These are phyloP conservation scores for Calendula officinalis DNA, from an alignment of 129 eudicot genomes.

Conservation along the genomic window DNA sequence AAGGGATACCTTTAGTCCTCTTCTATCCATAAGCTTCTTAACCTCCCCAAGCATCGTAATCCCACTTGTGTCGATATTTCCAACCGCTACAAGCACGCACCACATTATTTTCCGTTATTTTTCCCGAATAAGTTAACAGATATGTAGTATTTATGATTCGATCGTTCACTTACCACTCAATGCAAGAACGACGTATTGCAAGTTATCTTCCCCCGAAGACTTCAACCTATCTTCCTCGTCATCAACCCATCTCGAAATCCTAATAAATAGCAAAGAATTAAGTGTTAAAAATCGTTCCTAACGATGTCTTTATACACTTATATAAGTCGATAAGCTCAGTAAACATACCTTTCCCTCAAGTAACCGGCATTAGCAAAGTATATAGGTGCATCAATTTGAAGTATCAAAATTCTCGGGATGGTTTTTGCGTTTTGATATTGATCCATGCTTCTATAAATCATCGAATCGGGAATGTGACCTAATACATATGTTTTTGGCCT, in stretches of 20 bases:
- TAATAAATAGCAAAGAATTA: constrained; percentile 19
- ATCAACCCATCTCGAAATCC: constrained; percentile 83
- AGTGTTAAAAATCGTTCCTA: not conserved
- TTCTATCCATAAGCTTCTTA: constrained; percentile 54
- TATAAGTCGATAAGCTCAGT: not conserved
- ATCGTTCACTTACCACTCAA: constrained; percentile 63
- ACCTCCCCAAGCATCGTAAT: constrained; percentile 88
- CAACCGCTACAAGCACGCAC: constrained; percentile 57
- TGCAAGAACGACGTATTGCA: constrained; percentile 71
- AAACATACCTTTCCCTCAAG: constrained; percentile 73
- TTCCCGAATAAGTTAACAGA: not conserved
- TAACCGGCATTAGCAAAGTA: constrained; percentile 79
- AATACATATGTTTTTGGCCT: constrained; percentile 66
- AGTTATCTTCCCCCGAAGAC: constrained; percentile 37
- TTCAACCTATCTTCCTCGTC: constrained; percentile 83
- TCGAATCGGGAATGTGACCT: constrained; percentile 68
- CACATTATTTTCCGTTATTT: not conserved
- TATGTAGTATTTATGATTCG: not conserved
- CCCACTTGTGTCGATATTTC: constrained; percentile 90
- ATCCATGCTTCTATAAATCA: constrained; percentile 65
- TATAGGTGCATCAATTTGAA: constrained; percentile 81
- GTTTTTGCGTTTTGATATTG: constrained; percentile 64
- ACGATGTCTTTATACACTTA: not conserved
- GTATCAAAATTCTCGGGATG: constrained; percentile 65
- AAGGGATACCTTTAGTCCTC: constrained; percentile 67